phyloP scores from a whole-genome alignment of 148 eudicot genomes.

The Heliamphora exappendiculata region DNA sequence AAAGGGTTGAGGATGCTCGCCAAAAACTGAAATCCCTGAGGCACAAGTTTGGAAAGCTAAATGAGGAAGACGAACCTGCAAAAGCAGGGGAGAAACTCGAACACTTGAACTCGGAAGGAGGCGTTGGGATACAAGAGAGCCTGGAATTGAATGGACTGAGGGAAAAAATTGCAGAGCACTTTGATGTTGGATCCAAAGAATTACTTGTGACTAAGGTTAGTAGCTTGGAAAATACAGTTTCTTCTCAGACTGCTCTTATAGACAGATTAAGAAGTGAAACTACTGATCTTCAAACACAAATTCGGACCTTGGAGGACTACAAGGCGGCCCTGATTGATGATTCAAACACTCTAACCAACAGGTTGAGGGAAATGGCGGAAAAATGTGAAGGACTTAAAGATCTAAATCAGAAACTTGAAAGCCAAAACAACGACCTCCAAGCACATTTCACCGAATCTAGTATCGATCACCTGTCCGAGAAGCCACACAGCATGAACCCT shows the following conservation, averaged over 20 bases:
- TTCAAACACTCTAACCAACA: constrained; percentile 30
- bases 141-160: constrained; percentile 29
- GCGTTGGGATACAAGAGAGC: constrained; percentile 16
- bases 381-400: constrained; percentile 44
- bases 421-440: constrained; percentile 35
- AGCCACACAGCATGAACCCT: constrained; percentile 34
- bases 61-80: constrained; percentile 12
- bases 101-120: constrained; percentile 14
- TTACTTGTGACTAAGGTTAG: constrained; percentile 76
- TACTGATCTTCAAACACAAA: constrained; percentile 63
- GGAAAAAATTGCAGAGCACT: constrained; percentile 43
- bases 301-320: constrained; percentile 60
- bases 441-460: constrained; percentile 46
- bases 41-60: constrained; percentile 21
- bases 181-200: constrained; percentile 28
- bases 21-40: constrained; percentile 44
- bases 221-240: constrained; percentile 59
- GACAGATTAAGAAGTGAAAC: constrained; percentile 57
- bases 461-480: constrained; percentile 46
- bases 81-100: constrained; percentile 18
- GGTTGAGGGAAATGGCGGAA: constrained; percentile 54
- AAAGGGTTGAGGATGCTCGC: constrained; percentile 53
- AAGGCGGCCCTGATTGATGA: constrained; percentile 55
- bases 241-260: constrained; percentile 73
- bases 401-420: constrained; percentile 40